Conservation (phyloP, 805 yeast genomes). For the Candida silvatica region DNA sequence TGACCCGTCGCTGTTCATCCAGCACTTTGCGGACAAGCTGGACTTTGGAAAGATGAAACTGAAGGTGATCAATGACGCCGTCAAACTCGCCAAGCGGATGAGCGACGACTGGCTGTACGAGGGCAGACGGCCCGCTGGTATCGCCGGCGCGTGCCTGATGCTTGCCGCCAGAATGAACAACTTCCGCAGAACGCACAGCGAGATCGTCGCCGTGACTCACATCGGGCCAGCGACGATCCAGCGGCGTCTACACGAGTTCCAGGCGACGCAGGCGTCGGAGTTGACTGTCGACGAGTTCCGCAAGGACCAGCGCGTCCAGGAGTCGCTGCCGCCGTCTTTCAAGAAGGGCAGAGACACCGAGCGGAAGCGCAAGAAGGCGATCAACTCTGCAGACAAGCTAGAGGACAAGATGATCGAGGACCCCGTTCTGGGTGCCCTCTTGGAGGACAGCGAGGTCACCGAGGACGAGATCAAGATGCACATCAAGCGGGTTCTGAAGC, state of each 20-base stretch:
- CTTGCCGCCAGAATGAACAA: conserved; percentile 97
- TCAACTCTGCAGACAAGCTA: conserved; percentile 25
- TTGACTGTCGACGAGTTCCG: conserved; percentile 73
- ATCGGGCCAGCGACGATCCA: conserved; percentile 93
- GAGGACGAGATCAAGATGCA: conserved; percentile 33
- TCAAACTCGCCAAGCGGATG: conserved; percentile 82
- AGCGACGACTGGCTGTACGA: conserved; percentile 91
- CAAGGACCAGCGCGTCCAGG: conserved; percentile 27
- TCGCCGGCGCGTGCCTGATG: conserved; percentile 93
- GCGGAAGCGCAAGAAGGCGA: conserved; percentile 21
- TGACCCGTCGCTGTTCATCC: conserved; percentile 90
- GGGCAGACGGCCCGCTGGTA: conserved; percentile 97
- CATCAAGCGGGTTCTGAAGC: conserved; percentile 21
- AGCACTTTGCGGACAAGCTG: conserved; percentile 84
- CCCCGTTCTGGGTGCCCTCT: conserved; percentile 34
- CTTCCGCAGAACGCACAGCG: conserved; percentile 83
- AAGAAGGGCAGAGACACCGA: conserved; percentile 49
- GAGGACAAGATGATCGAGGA: conserved; percentile 32
- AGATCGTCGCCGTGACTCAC: conserved; percentile 90
- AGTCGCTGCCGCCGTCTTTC: conserved; percentile 80
- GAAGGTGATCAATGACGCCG: conserved; percentile 82
- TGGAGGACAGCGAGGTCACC: conserved; percentile 35
- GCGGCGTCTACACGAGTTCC: conserved; percentile 81
- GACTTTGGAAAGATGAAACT: conserved; percentile 69
- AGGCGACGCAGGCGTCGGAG: conserved; percentile 62